Evolutionary conservation across 176 grass and related monocot genomes (phyloP).

Genomic region (Rhynchospora pubera): DNA sequence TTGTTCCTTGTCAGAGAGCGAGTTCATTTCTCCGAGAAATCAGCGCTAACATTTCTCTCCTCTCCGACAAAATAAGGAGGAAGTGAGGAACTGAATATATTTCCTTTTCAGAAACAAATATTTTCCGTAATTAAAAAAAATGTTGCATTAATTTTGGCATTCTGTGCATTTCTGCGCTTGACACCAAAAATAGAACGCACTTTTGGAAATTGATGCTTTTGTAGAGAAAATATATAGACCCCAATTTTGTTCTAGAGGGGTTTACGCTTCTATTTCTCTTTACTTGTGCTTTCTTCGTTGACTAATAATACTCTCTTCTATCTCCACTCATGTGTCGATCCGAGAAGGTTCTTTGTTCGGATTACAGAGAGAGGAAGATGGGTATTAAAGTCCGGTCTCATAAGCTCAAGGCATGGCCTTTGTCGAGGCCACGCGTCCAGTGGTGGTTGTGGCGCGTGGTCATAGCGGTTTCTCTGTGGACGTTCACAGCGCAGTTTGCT

Average conservation of each 20-base stretch:
- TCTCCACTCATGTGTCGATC: constrained; percentile 30
- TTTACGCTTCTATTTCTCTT: background rate
- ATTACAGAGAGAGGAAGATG: constrained; percentile 16
- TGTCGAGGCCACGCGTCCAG: constrained; percentile 53
- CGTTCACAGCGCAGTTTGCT: constrained; percentile 69
- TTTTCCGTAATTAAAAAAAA: background rate
- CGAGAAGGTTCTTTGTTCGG: background rate
- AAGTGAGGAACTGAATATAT: background rate
- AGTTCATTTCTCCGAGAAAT: background rate
- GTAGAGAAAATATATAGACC: background rate
- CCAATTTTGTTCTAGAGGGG: background rate
- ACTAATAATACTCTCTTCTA: background rate
- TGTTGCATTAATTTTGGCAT: background rate
- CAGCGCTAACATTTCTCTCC: background rate
- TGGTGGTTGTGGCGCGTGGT: constrained; percentile 61
- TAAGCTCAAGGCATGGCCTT: constrained; percentile 31
- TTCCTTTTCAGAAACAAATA: constrained; percentile 5
- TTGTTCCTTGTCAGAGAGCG: background rate
- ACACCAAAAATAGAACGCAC: constrained; percentile 4
- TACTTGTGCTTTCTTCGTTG: background rate
- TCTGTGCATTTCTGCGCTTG: background rate
- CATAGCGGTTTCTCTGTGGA: constrained; percentile 61
- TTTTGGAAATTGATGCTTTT: background rate
- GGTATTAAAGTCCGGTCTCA: constrained; percentile 14
- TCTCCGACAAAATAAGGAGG: background rate